Conservation (phyloP, 2,329 filamentous ascomycete genomes). For the Fusarium foetens region DNA sequence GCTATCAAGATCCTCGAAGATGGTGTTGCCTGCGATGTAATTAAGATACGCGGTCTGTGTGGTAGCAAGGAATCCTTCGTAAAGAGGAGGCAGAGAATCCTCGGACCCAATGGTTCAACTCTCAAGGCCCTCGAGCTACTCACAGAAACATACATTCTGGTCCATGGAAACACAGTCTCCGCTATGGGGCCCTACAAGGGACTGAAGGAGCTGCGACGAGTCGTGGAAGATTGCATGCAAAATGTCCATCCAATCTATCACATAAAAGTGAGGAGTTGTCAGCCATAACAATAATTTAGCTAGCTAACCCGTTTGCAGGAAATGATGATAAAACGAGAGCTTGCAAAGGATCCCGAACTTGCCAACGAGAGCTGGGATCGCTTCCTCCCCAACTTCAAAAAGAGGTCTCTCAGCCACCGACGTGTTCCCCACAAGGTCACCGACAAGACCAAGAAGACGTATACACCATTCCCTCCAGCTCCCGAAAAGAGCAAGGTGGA, state of each 20-base stretch:
- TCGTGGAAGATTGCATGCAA: slow-evolving; percentile 95
- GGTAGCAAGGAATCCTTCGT: slow-evolving; percentile 95
- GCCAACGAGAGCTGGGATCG: slow-evolving; percentile 93
- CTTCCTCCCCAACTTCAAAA: slow-evolving; percentile 98
- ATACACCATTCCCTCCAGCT: slow-evolving; percentile 96
- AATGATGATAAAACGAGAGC: slow-evolving; percentile 91
- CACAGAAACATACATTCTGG: slow-evolving; percentile 90
- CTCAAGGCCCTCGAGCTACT: slow-evolving; percentile 94
- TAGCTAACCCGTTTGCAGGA: slow-evolving; percentile 54
- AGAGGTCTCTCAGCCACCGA: slow-evolving; percentile 86
- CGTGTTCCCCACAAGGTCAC: slow-evolving; percentile 84
- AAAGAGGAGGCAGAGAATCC: slow-evolving; percentile 90
- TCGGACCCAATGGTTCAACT: slow-evolving; percentile 91
- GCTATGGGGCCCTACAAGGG: slow-evolving; percentile 94
- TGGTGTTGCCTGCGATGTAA: slow-evolving; percentile 89
- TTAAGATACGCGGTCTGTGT: slow-evolving; percentile 89
- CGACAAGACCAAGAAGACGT: slow-evolving; percentile 93
- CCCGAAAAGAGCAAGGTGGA: slow-evolving; percentile 99
- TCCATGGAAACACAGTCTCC: slow-evolving; percentile 95
- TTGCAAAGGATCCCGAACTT: slow-evolving; percentile 88
- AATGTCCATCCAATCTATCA: slow-evolving; percentile 66
- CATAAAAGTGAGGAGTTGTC: not conserved
- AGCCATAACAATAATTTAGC: fast-evolving
- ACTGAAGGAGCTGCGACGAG: slow-evolving; percentile 87
- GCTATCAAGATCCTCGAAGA: slow-evolving; percentile 95